Percentiles rank a stretch among this genome's conserved stretches.
These are phyloP conservation scores for Suillus occidentalis DNA, from an alignment of 768 basidiomycete genomes.

Conservation along the genomic window DNA sequence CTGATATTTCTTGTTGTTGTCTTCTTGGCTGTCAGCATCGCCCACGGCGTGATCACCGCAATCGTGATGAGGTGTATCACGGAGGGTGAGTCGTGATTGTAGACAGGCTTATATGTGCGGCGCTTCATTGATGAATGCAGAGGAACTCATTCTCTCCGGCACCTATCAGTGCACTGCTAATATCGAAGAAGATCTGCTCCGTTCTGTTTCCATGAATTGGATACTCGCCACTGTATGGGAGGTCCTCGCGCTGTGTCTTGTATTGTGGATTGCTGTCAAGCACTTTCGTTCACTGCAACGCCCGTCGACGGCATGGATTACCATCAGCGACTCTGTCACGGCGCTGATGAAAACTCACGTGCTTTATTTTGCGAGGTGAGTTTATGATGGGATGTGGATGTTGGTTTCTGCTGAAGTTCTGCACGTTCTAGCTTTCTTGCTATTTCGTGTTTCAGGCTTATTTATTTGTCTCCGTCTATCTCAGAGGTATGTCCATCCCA, in stretches of 20 bases:
- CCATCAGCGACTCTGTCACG: neutral
- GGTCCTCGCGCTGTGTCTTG: neutral
- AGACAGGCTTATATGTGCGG: neutral
- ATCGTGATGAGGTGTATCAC: neutral
- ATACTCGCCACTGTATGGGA: neutral
- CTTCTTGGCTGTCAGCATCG: neutral
- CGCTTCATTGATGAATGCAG: neutral
- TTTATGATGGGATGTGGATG: neutral
- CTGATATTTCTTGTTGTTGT: neutral
- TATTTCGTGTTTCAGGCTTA: neutral
- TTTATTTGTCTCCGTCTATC: neutral
- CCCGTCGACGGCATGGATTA: neutral
- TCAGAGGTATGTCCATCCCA: neutral
- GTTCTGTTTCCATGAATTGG: neutral
- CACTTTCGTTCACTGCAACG: neutral
- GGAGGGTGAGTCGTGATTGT: neutral
- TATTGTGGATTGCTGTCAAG: neutral
- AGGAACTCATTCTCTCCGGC: neutral
- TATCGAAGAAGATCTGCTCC: neutral
- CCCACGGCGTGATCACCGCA: neutral
- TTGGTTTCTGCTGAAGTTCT: neutral
- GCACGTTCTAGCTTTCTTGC: neutral
- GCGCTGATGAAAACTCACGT: neutral
- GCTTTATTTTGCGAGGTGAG: neutral
- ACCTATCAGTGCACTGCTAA: neutral